Evolutionary conservation across 129 eudicot genomes (phyloP).

Genomic region (Logfia minima): DNA sequence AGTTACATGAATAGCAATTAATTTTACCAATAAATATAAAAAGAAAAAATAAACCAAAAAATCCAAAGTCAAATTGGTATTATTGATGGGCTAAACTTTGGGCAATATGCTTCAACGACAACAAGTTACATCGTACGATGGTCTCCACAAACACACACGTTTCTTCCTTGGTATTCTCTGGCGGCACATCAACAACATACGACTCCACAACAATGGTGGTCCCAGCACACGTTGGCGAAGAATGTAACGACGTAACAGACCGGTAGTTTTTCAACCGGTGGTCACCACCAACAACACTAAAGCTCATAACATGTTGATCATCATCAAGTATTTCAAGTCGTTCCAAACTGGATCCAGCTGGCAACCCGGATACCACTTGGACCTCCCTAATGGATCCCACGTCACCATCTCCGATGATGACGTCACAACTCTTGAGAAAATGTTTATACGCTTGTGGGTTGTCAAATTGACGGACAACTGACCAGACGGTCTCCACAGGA

Average conservation of each 20-base stretch:
- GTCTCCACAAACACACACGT: conserved; percentile 81
- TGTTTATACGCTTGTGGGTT: conserved; percentile 77
- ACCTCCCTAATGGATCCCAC: conserved; percentile 81
- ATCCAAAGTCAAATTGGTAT: background rate
- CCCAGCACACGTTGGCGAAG: conserved; percentile 31
- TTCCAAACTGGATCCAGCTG: conserved; percentile 76
- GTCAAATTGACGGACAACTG: conserved; percentile 70
- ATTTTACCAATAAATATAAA: background rate
- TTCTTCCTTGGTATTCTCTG: conserved; percentile 77
- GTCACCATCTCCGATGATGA: conserved; percentile 66
- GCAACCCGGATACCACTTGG: conserved; percentile 74
- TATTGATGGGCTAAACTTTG: conserved; percentile 39
- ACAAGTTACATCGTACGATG: conserved; percentile 71
- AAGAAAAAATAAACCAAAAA: background rate
- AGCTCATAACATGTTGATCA: conserved; percentile 70
- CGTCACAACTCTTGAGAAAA: conserved; percentile 68
- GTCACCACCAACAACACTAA: conserved; percentile 74
- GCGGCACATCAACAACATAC: conserved; percentile 82
- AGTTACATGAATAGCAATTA: background rate
- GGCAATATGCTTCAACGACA: conserved; percentile 65
- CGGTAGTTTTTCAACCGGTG: conserved; percentile 78
- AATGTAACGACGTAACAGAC: conserved; percentile 71
- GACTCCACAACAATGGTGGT: conserved; percentile 81
- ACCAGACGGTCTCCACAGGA: conserved; percentile 66
- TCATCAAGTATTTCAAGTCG: conserved; percentile 78